Evolutionary conservation across 257 asterid genomes (phyloP).

Genomic region (Nicotiana sylvestris): DNA sequence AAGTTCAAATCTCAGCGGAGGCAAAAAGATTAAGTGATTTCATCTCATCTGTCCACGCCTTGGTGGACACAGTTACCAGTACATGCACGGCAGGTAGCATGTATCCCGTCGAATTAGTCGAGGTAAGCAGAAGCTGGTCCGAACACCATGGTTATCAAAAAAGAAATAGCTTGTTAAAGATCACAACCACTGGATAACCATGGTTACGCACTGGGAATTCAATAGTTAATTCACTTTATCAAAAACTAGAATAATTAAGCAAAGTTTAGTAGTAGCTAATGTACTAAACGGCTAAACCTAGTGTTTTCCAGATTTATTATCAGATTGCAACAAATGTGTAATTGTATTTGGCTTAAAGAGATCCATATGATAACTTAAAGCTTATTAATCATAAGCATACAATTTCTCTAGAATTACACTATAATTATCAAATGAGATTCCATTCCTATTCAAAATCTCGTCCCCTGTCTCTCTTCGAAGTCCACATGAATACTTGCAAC

Average conservation of each 20-base stretch:
- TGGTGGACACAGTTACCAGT: no score
- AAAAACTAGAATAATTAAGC: not conserved
- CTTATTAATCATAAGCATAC: not conserved
- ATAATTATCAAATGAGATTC: not conserved
- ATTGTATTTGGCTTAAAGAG: not conserved
- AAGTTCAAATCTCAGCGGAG: no score
- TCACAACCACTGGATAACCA: constrained; percentile 7
- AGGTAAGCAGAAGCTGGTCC: no score
- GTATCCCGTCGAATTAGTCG: no score
- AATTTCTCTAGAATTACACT: not conserved
- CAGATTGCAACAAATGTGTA: not conserved
- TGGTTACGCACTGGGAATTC: not conserved
- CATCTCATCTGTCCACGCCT: no score
- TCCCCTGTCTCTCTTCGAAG: not conserved
- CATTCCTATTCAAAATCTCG: not conserved
- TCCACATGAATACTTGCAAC: not conserved
- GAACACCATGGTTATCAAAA: no score
- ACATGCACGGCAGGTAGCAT: no score
- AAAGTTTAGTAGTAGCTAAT: not conserved
- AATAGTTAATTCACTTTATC: not conserved
- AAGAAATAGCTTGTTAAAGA: not conserved
- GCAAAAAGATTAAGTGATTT: no score
- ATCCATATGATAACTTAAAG: not conserved
- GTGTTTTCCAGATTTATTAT: not conserved
- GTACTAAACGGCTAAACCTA: not conserved